phyloP scores from a whole-genome alignment of 2,329 filamentous ascomycete genomes.

The Pyricularia sp. region DNA sequence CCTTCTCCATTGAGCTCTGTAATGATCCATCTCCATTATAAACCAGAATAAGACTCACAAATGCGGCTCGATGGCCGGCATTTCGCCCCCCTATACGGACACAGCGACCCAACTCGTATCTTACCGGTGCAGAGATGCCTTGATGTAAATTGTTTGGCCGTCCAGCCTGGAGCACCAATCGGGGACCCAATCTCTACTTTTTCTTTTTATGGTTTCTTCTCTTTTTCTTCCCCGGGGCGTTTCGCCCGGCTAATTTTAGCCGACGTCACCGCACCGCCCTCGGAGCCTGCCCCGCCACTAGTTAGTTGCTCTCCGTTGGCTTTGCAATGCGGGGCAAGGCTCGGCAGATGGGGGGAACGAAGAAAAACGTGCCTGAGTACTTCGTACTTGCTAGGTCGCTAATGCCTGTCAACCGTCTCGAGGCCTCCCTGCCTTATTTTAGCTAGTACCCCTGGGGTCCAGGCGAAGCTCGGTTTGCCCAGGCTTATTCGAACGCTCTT shows the following conservation, averaged over 20 bases:
- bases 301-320: neutral
- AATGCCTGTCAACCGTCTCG: too few species aligned
- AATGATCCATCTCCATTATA: too few species aligned
- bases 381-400: too few species aligned
- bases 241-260: neutral
- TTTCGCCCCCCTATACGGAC: neutral
- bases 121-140: too few species aligned
- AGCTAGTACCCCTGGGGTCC: too few species aligned
- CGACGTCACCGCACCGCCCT: neutral
- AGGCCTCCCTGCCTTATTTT: too few species aligned
- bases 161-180: neutral
- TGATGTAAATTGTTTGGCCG: too few species aligned
- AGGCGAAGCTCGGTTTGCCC: too few species aligned
- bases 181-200: neutral
- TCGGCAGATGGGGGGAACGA: neutral
- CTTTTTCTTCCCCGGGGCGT: neutral
- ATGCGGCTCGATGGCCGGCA: neutral
- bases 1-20: too few species aligned
- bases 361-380: neutral
- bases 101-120: too few species aligned
- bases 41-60: neutral
- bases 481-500: too few species aligned
- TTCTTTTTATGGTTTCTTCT: too few species aligned
- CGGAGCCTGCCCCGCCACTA: neutral
- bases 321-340: neutral